Percentiles rank a stretch among this genome's conserved stretches.
Evolutionary conservation across 1,139 yeast species (phyloP).

Genomic region (Pichia sp.): DNA sequence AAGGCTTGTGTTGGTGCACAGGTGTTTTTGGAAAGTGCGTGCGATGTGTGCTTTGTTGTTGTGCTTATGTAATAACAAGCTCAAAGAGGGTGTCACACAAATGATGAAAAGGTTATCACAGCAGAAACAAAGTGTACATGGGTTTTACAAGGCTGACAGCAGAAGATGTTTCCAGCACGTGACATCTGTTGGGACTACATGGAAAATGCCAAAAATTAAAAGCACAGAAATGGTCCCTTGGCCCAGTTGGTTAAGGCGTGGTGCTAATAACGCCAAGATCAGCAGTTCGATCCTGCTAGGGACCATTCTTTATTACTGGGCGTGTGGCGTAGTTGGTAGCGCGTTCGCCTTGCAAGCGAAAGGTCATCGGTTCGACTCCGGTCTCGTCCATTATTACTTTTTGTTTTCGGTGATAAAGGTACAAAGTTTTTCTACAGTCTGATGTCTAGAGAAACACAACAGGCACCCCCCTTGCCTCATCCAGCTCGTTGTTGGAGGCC

Average conservation of each 20-base stretch:
- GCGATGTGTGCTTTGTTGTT: not conserved
- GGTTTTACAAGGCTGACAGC: no score
- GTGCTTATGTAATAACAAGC: not conserved
- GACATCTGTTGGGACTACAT: no score
- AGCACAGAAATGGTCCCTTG: slow-evolving; percentile 53
- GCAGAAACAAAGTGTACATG: no score
- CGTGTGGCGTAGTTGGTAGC: slow-evolving; percentile 74
- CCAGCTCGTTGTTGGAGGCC: not conserved
- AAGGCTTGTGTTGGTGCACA: no score
- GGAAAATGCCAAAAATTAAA: no score
- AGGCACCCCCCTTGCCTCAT: not conserved
- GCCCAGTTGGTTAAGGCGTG: slow-evolving; percentile 92
- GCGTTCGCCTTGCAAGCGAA: slow-evolving; percentile 65
- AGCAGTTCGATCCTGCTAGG: slow-evolving; percentile 64
- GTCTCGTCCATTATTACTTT: slow-evolving; percentile 47
- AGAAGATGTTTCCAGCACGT: no score
- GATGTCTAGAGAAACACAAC: not conserved
- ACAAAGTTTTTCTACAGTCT: no score
- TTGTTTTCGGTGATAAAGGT: not conserved
- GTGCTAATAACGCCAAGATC: slow-evolving; percentile 68
- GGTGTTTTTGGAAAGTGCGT: no score
- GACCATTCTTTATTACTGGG: slow-evolving; percentile 48
- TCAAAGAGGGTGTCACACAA: no score
- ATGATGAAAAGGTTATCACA: no score
- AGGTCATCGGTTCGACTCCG: slow-evolving; percentile 67